These are phyloP conservation scores for Aspergillus incahuasiensis DNA, from an alignment of 495 filamentous ascomycete species.

Conservation along the genomic window DNA sequence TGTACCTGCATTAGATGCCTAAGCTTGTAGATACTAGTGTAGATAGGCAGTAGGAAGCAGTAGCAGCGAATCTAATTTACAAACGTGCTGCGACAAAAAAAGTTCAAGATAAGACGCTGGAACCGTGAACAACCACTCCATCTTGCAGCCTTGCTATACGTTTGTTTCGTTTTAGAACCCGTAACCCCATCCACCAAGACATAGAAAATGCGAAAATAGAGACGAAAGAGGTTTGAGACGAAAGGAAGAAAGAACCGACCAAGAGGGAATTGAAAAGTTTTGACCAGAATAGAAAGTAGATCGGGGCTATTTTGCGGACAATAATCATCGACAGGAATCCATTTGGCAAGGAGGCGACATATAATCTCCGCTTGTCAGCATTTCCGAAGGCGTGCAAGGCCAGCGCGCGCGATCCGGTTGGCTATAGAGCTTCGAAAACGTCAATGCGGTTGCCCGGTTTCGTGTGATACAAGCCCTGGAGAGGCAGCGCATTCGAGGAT, in stretches of 20 bases:
- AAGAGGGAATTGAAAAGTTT: background rate
- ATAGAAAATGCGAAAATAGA: constrained; percentile 21
- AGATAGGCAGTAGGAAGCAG: background rate
- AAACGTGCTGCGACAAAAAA: constrained; percentile 11
- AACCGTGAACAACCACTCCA: constrained; percentile 4
- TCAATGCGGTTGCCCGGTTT: constrained; percentile 15
- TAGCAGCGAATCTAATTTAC: constrained; percentile 19
- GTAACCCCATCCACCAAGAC: constrained; percentile 15
- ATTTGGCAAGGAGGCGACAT: constrained; percentile 11
- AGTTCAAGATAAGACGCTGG: constrained; percentile 8
- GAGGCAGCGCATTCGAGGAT: constrained; percentile 9
- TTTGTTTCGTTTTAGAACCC: constrained; percentile 13
- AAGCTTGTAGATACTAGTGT: constrained; percentile 5
- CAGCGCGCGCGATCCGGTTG: constrained; percentile 36
- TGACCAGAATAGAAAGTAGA: constrained; percentile 16
- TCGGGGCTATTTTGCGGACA: constrained; percentile 23
- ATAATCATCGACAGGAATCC: constrained; percentile 27
- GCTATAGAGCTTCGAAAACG: constrained; percentile 19
- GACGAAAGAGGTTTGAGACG: constrained; percentile 16
- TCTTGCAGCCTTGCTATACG: constrained; percentile 16
- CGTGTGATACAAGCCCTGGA: constrained; percentile 6
- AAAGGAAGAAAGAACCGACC: constrained; percentile 23
- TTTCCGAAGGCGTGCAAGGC: constrained; percentile 36
- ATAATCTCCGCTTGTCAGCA: constrained; percentile 9
- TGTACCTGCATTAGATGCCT: constrained; percentile 11